Base-by-base conservation (phyloP, 768 basidiomycete species). In the Podaxis rugospora region DNA sequence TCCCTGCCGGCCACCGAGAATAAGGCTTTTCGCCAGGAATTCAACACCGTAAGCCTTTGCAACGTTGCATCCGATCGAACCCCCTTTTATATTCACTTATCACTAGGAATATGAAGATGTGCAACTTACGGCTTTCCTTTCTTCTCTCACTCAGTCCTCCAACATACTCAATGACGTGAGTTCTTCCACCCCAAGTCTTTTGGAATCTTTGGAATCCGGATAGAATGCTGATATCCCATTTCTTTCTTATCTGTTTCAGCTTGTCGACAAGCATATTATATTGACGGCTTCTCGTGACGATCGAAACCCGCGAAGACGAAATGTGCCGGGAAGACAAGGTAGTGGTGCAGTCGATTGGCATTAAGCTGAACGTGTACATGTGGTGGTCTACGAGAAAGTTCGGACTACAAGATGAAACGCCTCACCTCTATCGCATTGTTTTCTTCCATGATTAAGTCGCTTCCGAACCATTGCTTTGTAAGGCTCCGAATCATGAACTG, bases 81-180 rank as follows among this genome's bases (percentile, higher is more conserved):
- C 51, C 18, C 23, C 36, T 14, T 37, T 18, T 25, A 10, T 49
- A 61, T 59, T 53, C 49, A n/a, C 36, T 47, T 23, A 35, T 55
- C 47, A 28, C 23, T 66, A 97, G 94, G 96, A 99, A 83, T 93
- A 95, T 73, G 90, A 90, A 68, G 95, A 99, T 70, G 94, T 96
- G 14, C 93, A 97, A 63, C 77, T 99, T 28, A 97, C 94, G 1
- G 88, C 90, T 7, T 92, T 93, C 74, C 78, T 99, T 11, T 88
- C 93, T 0, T 85, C 87, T 13, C 74, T 99, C 61, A 98, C 95
- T 5, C 95, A 95, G 74, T 90, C 92, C 32, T 82, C 95, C 14
- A 89, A 88, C 65, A 84, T 88, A 9, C 73, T 98, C 61, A 98
- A 95, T 70, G 93, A 96, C 67, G 95, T 96, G 69, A 67, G 92